Base-by-base conservation (phyloP, 805 yeast genomes). In the Sporopachydermia lactativora region DNA sequence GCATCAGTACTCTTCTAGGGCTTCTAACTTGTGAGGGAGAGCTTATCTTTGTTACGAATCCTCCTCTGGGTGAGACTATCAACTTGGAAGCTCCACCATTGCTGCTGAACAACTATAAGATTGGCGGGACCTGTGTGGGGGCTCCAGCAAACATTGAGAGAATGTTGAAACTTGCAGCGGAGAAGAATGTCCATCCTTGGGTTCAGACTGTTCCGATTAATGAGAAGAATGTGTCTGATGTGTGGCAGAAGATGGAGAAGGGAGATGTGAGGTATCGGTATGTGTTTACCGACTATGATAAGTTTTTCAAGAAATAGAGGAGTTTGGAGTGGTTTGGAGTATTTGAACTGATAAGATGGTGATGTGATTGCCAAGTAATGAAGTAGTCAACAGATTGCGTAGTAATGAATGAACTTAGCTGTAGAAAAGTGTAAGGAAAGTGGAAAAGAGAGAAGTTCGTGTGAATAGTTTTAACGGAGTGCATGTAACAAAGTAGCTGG, bases 251-350 rank as follows among this genome's bases (percentile, higher is more conserved):
- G 56, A 61, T 68, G 57, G 60, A 58, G 18, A 49, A 59, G 5
- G 74, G 74, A 50, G 74, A 72, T 47, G 71, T 69, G 16, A 66
- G 66, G 47, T 73, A 68, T 51, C 66, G 78, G 61, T 70, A 68
- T 48, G 73, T 70, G 16, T 62, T 72, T 45, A 66, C 70, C 28
- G 68, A 66, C 34, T 71, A 57, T 46, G 72, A 67, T 47, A 63
- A 70, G 31, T 24, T 47, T 36, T 64, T 62, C 35, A 41, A 39
- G 19, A 35, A 39, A 39, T 36, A 18, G 19, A 18, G 31, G n/a
- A 24, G 8, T 8, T 24, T 24, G n/a, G n/a, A n/a, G 31, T 24
- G n/a, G 8, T 8, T 24, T 24, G n/a, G 31, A n/a, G 31, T 24
- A 24, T 8, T 8, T 24, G 8, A 24, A 24, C n/a, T 24, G 31